Conservation (phyloP, 2,329 filamentous ascomycete species). For the Pestalotiopsis sp. region DNA sequence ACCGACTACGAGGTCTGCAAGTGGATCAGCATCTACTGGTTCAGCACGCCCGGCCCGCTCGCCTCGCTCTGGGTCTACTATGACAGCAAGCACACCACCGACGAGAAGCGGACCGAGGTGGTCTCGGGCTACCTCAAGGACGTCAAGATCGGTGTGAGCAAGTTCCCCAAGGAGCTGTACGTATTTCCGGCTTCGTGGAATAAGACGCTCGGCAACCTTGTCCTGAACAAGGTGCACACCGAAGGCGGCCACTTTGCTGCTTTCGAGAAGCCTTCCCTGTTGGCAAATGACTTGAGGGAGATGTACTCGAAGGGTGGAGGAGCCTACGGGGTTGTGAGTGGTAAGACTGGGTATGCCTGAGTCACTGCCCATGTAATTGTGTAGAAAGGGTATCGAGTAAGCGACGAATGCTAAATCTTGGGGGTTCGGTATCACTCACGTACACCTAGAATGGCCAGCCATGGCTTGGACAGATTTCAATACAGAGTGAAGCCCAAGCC, state of each 20-base stretch:
- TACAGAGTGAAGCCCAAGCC: too few species aligned
- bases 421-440: not conserved
- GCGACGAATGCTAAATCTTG: too few species aligned
- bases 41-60: slow-evolving; percentile 67
- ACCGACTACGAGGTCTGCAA: slow-evolving; percentile 75
- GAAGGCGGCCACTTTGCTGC: slow-evolving; percentile 54
- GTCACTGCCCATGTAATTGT: not conserved
- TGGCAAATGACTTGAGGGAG: slow-evolving; percentile 46
- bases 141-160: slow-evolving; percentile 50
- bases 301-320: slow-evolving; percentile 50
- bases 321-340: slow-evolving; percentile 21
- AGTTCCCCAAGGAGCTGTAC: slow-evolving; percentile 54
- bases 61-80: slow-evolving; percentile 72
- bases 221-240: slow-evolving; percentile 45
- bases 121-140: slow-evolving; percentile 23
- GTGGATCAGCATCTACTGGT: slow-evolving; percentile 76
- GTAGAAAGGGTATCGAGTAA: too few species aligned
- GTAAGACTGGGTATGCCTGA: slow-evolving; percentile 8
- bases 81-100: slow-evolving; percentile 59
- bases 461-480: too few species aligned
- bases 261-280: slow-evolving; percentile 47
- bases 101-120: slow-evolving; percentile 56
- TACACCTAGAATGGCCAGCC: not conserved
- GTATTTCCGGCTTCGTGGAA: slow-evolving; percentile 53
- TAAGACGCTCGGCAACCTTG: slow-evolving; percentile 51